These are phyloP conservation scores for Calcarisporium arbuscula DNA, from an alignment of 2,329 filamentous ascomycete genomes.

Conservation along the genomic window DNA sequence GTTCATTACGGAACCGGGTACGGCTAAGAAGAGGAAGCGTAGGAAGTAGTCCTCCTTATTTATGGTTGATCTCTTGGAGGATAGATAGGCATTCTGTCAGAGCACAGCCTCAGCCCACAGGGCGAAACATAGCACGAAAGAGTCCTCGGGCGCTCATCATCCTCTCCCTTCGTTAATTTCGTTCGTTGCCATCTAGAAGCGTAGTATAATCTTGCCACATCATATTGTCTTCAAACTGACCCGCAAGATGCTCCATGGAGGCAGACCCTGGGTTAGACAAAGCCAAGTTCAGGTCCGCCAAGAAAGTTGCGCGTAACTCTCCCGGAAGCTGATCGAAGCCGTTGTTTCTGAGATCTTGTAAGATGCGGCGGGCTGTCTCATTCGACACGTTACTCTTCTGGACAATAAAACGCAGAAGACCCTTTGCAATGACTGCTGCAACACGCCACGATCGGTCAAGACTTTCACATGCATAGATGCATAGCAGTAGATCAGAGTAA, in stretches of 20 bases:
- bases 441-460: slow-evolving; percentile 29
- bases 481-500: slow-evolving; percentile 30
- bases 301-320: slow-evolving; percentile 24
- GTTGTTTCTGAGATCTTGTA: slow-evolving; percentile 17
- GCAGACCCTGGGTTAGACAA: slow-evolving; percentile 23
- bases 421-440: slow-evolving; percentile 24
- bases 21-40: too few relatives aligned
- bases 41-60: too few relatives aligned
- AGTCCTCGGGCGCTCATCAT: too few relatives aligned
- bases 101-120: too few relatives aligned
- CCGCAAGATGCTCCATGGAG: slow-evolving; percentile 22
- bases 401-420: slow-evolving; percentile 30
- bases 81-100: too few relatives aligned
- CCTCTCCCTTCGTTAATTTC: too few relatives aligned
- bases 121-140: too few relatives aligned
- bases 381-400: slow-evolving; percentile 23
- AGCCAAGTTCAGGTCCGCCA: slow-evolving; percentile 25
- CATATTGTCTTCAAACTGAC: slow-evolving; percentile 21
- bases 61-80: too few relatives aligned
- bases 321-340: slow-evolving; percentile 11
- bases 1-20: too few relatives aligned
- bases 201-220: slow-evolving; percentile 21
- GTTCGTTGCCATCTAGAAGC: too few relatives aligned
- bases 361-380: slow-evolving; percentile 19
- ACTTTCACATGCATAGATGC: slow-evolving; percentile 30